These are phyloP conservation scores for Zarea fungicola DNA, from an alignment of 2,329 filamentous ascomycete species.

Conservation along the genomic window DNA sequence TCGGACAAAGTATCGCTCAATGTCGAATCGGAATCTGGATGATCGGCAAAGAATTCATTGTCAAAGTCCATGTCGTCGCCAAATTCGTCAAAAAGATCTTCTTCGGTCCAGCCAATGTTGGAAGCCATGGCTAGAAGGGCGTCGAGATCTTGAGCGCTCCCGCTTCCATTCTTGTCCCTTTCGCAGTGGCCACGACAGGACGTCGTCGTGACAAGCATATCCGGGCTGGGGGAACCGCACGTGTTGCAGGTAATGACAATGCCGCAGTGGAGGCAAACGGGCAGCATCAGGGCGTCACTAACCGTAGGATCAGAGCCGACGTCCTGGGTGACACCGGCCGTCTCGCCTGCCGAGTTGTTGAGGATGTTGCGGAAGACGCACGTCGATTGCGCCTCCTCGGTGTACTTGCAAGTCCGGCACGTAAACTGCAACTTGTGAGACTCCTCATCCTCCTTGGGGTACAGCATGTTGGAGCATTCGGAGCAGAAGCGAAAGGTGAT, in stretches of 20 bases:
- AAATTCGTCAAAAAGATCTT: conserved; percentile 28
- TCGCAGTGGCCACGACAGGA: too few relatives aligned
- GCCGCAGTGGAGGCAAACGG: conserved; percentile 44
- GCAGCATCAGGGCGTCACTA: conserved; percentile 52
- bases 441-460: conserved; percentile 88
- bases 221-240: conserved; percentile 28
- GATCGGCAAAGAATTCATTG: not conserved
- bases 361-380: conserved; percentile 96
- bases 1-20: not conserved
- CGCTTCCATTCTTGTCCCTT: too few relatives aligned
- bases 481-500: conserved; percentile 97
- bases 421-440: conserved; percentile 86
- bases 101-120: conserved; percentile 20
- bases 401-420: conserved; percentile 92
- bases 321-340: conserved; percentile 94
- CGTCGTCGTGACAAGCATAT: conserved; percentile 14
- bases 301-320: conserved; percentile 98
- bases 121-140: not conserved
- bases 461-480: conserved; percentile 98
- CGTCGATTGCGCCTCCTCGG: conserved; percentile 76
- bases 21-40: not conserved
- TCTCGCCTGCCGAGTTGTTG: conserved; percentile 87
- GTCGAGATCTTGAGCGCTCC: conserved; percentile 22
- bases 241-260: conserved; percentile 36
- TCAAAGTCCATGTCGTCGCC: conserved; percentile 16